These are phyloP conservation scores for Rhodomyrtus psidioides DNA, from an alignment of 441 rosid genomes.

Conservation along the genomic window DNA sequence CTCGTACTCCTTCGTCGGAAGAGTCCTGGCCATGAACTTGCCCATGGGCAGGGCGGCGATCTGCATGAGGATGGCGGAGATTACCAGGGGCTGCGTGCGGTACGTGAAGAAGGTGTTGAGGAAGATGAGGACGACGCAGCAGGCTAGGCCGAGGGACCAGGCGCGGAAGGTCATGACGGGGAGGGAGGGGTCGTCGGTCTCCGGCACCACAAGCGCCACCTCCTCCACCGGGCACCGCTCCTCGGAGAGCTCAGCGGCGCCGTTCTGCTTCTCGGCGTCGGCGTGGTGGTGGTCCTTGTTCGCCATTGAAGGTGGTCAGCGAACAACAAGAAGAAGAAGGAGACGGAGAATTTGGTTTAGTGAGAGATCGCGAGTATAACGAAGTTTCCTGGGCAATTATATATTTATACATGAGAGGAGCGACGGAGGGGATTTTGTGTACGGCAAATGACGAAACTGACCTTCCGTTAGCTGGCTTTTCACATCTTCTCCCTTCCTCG, in stretches of 20 bases:
- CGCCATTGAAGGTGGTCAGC: not conserved
- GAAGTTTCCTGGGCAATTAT: not conserved
- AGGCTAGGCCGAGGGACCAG: not conserved
- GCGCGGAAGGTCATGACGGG: not conserved
- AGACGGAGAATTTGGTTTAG: not conserved
- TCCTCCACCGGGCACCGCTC: not conserved
- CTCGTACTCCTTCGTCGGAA: not conserved
- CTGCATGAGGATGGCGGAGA: conserved; percentile 1
- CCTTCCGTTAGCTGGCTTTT: not conserved
- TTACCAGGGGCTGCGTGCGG: not conserved
- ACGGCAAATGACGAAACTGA: not conserved
- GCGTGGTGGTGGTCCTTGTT: not conserved
- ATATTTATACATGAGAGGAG: not conserved
- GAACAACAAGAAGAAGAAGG: not conserved
- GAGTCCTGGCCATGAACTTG: not conserved
- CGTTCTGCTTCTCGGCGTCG: not conserved
- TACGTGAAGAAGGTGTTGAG: not conserved
- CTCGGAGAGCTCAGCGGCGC: not conserved
- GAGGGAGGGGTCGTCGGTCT: not conserved
- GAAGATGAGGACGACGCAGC: not conserved
- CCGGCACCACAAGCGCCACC: not conserved
- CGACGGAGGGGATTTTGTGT: not conserved
- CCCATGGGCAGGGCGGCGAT: not conserved
- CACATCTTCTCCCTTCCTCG: not conserved
- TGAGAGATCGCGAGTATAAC: not conserved